These are phyloP conservation scores for Moringa oleifera DNA, from an alignment of 345 rosid species.

Conservation along the genomic window DNA sequence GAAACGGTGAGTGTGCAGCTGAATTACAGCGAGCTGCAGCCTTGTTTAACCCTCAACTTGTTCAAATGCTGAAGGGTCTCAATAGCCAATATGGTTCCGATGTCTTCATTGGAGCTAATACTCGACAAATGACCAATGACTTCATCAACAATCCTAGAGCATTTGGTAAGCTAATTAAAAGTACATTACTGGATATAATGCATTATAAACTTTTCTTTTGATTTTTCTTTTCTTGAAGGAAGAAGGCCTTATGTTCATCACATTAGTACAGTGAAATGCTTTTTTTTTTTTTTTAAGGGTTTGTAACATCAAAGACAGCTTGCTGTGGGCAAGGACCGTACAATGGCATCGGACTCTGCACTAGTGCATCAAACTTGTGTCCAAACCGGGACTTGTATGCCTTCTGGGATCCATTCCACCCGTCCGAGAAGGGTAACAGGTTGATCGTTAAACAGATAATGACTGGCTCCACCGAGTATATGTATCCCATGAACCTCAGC, in stretches of 20 bases:
- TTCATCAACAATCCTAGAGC: conserved; percentile 57
- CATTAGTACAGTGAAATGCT: conserved; percentile 13
- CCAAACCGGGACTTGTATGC: conserved; percentile 46
- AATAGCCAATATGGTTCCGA: conserved; percentile 49
- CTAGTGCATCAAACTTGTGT: conserved; percentile 56
- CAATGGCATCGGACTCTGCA: conserved; percentile 78
- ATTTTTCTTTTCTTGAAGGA: too few relatives aligned
- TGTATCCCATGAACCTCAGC: conserved; percentile 80
- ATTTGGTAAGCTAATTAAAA: conserved; percentile 35
- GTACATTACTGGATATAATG: neutral
- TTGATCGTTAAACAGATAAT: conserved; percentile 48
- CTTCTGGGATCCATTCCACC: conserved; percentile 85
- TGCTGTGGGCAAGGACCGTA: conserved; percentile 84
- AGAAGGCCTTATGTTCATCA: neutral
- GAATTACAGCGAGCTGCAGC: conserved; percentile 64
- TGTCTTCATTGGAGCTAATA: conserved; percentile 54
- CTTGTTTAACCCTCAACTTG: conserved; percentile 67
- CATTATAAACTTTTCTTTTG: neutral
- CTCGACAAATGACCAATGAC: conserved; percentile 45
- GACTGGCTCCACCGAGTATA: conserved; percentile 45
- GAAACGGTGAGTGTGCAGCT: conserved; percentile 51
- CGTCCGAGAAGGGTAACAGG: conserved; percentile 70
- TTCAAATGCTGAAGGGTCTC: conserved; percentile 42
- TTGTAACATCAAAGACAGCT: conserved; percentile 49
- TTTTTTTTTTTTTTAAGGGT: conserved; percentile 33